A percentile compares a stretch with the other conserved stretches of the same genome.
These are phyloP conservation scores for Peronospora belbahrii DNA, from an alignment of 352 stramenopile genomes.

Conservation along the genomic window DNA sequence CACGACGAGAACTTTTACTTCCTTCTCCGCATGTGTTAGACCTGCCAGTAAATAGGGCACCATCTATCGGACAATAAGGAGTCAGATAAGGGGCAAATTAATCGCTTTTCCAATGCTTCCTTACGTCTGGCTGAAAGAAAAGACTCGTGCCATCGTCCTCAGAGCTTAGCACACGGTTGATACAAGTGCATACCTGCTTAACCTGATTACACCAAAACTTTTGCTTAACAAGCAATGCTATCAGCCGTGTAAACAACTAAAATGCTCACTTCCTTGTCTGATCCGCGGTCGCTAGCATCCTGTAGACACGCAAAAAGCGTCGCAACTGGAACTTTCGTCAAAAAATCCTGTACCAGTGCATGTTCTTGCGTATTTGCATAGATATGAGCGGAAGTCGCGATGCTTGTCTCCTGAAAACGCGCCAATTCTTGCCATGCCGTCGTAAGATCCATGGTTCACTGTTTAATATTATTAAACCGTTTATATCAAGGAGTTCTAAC, in stretches of 20 bases:
- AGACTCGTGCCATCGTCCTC: conserved; percentile 39
- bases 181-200: conserved; percentile 60
- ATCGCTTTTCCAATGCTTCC: neutral
- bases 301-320: conserved; percentile 71
- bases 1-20: conserved; percentile 50
- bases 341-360: conserved; percentile 49
- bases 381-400: conserved; percentile 43
- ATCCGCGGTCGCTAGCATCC: conserved; percentile 56
- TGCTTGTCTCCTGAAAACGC: conserved; percentile 57
- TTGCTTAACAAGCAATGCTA: neutral
- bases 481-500: neutral
- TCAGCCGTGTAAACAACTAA: neutral
- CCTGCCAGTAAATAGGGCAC: conserved; percentile 66
- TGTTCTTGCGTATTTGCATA: conserved; percentile 37
- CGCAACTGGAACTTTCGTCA: conserved; percentile 54
- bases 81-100: conserved; percentile 3
- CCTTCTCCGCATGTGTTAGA: conserved; percentile 50
- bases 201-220: conserved; percentile 31
- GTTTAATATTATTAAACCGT: too few species aligned
- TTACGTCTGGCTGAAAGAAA: conserved; percentile 71
- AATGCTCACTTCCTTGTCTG: conserved; percentile 48
- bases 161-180: conserved; percentile 63
- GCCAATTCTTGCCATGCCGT: conserved; percentile 43
- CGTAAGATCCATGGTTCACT: conserved; percentile 38
- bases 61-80: conserved; percentile 30